Conservation (phyloP, 139 green algal species). For the Yamagishiella unicocca region DNA sequence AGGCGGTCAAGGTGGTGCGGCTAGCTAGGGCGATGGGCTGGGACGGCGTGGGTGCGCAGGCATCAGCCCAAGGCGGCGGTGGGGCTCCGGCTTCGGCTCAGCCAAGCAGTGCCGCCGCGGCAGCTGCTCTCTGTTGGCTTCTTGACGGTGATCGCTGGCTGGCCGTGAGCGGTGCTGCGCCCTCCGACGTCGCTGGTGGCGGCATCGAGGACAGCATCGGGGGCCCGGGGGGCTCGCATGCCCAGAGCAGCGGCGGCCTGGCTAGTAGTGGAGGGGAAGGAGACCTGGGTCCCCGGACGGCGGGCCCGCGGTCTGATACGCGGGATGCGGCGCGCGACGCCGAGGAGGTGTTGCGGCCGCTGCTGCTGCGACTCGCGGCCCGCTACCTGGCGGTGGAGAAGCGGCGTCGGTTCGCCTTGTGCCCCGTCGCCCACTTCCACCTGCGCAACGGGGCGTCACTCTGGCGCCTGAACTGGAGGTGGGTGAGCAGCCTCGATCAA, state of each 20-base stretch:
- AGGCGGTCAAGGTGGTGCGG: neutral
- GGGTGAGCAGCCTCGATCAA: neutral
- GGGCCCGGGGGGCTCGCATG: too few relatives aligned
- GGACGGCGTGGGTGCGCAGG: neutral
- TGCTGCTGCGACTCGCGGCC: constrained; percentile 73
- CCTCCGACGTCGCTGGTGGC: neutral
- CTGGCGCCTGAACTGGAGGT: constrained; percentile 75
- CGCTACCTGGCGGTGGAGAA: constrained; percentile 78
- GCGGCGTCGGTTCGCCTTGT: constrained; percentile 72
- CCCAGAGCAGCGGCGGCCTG: neutral
- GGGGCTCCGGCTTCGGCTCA: neutral
- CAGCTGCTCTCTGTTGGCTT: constrained; percentile 9
- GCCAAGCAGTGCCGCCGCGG: neutral
- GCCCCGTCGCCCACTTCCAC: constrained; percentile 90
- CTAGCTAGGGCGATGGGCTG: neutral
- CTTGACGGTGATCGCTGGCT: constrained; percentile 15
- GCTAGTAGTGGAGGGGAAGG: neutral
- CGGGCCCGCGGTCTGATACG: too few relatives aligned
- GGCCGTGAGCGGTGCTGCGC: neutral
- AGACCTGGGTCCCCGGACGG: too few relatives aligned
- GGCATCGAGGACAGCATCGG: neutral
- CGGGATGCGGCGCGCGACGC: too few relatives aligned
- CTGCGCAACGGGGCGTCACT: constrained; percentile 85
- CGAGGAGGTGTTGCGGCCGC: constrained; percentile 31
- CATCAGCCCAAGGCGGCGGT: neutral